Conservation (phyloP, 768 basidiomycete genomes). For the Gymnopilus junonius region DNA sequence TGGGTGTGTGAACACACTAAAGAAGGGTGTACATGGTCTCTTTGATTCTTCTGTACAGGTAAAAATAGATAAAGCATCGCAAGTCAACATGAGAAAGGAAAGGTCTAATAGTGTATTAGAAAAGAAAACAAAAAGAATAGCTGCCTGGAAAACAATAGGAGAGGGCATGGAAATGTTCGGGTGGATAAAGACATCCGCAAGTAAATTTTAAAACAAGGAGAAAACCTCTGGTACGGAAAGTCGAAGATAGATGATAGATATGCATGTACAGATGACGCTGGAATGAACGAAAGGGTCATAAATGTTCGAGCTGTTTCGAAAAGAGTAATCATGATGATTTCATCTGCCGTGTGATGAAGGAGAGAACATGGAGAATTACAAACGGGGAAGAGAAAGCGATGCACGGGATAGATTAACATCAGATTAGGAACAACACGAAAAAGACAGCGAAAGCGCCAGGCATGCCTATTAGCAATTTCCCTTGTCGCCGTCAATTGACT, state of each 20-base stretch:
- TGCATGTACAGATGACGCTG: background rate
- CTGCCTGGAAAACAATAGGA: background rate
- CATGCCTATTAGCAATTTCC: background rate
- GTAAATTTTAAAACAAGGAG: background rate
- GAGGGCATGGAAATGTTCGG: background rate
- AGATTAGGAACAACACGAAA: background rate
- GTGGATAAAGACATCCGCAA: background rate
- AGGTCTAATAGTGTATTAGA: background rate
- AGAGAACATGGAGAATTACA: background rate
- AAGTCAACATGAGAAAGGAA: constrained; percentile 2
- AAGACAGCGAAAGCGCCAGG: background rate
- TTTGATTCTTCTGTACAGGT: background rate
- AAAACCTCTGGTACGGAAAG: background rate
- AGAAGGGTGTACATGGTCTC: background rate
- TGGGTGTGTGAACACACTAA: constrained; percentile 1
- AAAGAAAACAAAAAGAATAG: background rate
- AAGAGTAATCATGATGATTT: background rate
- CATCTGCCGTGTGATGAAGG: background rate
- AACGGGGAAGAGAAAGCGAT: background rate
- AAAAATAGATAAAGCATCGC: background rate
- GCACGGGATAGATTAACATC: background rate
- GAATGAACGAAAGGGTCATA: background rate
- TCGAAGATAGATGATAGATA: constrained; percentile 12
- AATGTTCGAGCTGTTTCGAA: background rate
- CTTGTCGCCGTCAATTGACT: background rate